Base-by-base conservation (phyloP, 768 basidiomycete species). In the Pleurotus sapidus region DNA sequence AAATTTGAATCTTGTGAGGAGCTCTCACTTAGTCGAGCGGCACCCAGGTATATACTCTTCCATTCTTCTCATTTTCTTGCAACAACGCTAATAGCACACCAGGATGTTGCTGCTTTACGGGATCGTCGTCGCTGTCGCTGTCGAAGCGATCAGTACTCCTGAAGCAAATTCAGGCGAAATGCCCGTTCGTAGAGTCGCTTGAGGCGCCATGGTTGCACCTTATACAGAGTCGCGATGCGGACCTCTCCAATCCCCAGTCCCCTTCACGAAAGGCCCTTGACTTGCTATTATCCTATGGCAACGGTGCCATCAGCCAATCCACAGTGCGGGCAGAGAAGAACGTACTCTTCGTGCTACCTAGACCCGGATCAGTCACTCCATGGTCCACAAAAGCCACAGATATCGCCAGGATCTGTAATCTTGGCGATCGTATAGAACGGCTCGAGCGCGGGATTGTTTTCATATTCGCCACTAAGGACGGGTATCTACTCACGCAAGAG, bases 361-460 rank as follows among this genome's bases (percentile, higher is more conserved):
- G 95, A 57, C 80, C 85, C 6, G 95, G 96, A 3, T 95, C 95
- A 3, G 89, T 98, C 65, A 98, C 96, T 3, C 95, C 97, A 2
- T 99, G 97, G 97, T 98, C 96, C 4, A 96, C 92, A 72, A 99
- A 99, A 74, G 96, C 97, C 2, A 98, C 96, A 0, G 95, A 99
- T 68, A 98, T 99, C 56, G 83, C 95, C 18, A 74, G 74, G 7
- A 84, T 98, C 53, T 99, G 97, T 75, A 88, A 88, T 54, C 85
- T 99, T 2, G 84, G 79, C 17, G 68, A 71, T 2, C 77, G 86
- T 55, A 74, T 99, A 53, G 83, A 89, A 60, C 83, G 97, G 39
- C 73, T 99, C 56, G 97, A 99, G 69, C 84, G 97, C 17, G 95
- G 96, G 5, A 63, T 85, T 17, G 84, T 80, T 4, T 93, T 87